Conservation (phyloP, 805 yeast species). For the Cyberlindnera maclurae region DNA sequence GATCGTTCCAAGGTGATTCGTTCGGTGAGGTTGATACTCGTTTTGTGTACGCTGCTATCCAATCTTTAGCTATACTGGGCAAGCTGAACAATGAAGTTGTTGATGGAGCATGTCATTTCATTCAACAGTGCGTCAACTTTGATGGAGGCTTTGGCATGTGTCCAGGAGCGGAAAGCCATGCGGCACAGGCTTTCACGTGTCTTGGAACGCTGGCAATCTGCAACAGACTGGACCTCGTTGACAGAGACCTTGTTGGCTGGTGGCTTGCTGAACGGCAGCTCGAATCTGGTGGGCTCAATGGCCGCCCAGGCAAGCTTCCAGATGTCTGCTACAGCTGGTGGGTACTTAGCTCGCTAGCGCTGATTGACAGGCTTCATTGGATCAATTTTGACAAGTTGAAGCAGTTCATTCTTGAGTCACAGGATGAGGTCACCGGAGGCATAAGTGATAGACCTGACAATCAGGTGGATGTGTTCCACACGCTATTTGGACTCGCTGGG, state of each 20-base stretch:
- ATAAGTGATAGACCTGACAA: slow-evolving; percentile 89
- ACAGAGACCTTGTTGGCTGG: slow-evolving; percentile 50
- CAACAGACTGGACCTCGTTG: slow-evolving; percentile 41
- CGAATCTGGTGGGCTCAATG: slow-evolving; percentile 83
- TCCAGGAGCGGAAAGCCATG: slow-evolving; percentile 94
- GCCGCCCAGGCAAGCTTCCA: slow-evolving; percentile 91
- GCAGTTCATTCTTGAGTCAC: slow-evolving; percentile 66
- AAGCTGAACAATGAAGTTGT: slow-evolving; percentile 48
- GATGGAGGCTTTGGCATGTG: slow-evolving; percentile 94
- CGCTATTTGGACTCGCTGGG: slow-evolving; percentile 86
- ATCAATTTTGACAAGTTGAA: slow-evolving; percentile 59
- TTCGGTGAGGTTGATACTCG: slow-evolving; percentile 93
- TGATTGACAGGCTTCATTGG: slow-evolving; percentile 65
- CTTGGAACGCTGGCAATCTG: slow-evolving; percentile 73
- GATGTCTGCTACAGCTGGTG: slow-evolving; percentile 99
- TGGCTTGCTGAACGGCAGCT: slow-evolving; percentile 94
- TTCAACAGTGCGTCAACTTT: slow-evolving; percentile 70
- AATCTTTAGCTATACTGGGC: slow-evolving; percentile 63
- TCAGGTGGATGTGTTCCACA: slow-evolving; percentile 89
- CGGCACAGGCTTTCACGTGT: slow-evolving; percentile 87
- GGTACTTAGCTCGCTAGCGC: slow-evolving; percentile 74
- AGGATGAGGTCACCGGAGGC: slow-evolving; percentile 78
- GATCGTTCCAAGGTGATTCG: slow-evolving; percentile 83
- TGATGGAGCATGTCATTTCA: slow-evolving; percentile 58
- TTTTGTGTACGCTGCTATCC: slow-evolving; percentile 78